phyloP scores from a whole-genome alignment of 2,329 filamentous ascomycete species.

The Ascochyta viciae-villosae region DNA sequence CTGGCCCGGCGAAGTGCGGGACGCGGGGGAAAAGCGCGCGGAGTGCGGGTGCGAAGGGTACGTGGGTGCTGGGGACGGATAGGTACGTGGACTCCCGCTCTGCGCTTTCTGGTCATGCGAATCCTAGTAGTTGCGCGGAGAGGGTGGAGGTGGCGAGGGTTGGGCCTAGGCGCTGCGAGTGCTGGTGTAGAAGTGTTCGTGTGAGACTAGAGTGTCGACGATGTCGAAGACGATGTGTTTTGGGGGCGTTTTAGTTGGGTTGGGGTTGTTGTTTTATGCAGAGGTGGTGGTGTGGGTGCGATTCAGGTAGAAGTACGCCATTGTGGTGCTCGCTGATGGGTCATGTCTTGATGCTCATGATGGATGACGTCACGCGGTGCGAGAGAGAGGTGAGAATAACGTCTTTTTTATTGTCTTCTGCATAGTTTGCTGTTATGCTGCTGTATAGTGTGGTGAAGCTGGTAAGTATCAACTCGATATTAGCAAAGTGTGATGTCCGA shows the following conservation, averaged over 20 bases:
- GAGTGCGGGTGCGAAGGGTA: constrained; percentile 54
- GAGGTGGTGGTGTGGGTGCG: no score
- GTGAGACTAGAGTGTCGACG: constrained; percentile 60
- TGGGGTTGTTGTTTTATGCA: neutral
- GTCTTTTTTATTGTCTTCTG: no score
- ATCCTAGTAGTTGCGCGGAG: constrained; percentile 54
- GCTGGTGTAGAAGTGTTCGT: constrained; percentile 53
- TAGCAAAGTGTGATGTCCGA: neutral
- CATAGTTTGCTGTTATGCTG: no score
- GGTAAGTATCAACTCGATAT: neutral
- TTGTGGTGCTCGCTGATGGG: neutral
- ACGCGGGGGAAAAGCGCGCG: constrained; percentile 58
- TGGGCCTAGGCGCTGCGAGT: constrained; percentile 52
- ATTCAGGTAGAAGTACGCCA: neutral
- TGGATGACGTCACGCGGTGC: constrained; percentile 3
- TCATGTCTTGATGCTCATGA: neutral
- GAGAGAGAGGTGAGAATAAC: neutral
- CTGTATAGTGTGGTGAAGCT: neutral
- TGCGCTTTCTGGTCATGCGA: constrained; percentile 56
- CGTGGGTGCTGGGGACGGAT: constrained; percentile 54
- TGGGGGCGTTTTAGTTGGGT: no score
- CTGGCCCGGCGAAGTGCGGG: constrained; percentile 52
- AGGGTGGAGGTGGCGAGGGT: constrained; percentile 51
- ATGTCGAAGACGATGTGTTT: constrained; percentile 47
- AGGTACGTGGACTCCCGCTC: constrained; percentile 62